Percentiles rank a stretch among this genome's conserved stretches.
phyloP scores from a whole-genome alignment of 257 asterid genomes.

The Nemophila menziesii region DNA sequence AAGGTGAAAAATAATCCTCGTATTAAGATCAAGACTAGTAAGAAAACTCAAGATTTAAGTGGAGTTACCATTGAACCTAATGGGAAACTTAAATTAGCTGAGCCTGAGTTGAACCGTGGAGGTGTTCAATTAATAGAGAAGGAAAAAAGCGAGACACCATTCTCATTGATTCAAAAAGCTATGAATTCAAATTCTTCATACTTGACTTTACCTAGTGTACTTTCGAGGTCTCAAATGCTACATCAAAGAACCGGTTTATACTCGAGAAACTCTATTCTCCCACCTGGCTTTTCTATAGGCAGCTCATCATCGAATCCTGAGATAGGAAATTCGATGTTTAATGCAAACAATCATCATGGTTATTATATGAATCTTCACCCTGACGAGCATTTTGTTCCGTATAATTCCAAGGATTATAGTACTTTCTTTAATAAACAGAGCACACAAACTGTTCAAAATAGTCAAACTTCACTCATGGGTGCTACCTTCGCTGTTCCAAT shows the following conservation, averaged over 20 bases:
- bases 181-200: slow-evolving; percentile 9
- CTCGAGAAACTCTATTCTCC: slow-evolving; percentile 11
- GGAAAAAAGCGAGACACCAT: slow-evolving; percentile 5
- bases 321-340: slow-evolving; percentile 4
- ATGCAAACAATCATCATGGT: slow-evolving; percentile 12
- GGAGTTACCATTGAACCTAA: background rate
- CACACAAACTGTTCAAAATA: slow-evolving; percentile 13
- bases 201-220: slow-evolving; percentile 18
- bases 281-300: slow-evolving; percentile 1
- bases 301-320: slow-evolving; percentile 4
- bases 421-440: too few relatives aligned
- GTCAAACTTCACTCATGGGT: slow-evolving; percentile 3
- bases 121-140: background rate
- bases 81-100: slow-evolving; percentile 1
- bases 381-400: slow-evolving; percentile 13
- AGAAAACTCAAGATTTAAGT: slow-evolving; percentile 4
- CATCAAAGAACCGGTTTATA: slow-evolving; percentile 13
- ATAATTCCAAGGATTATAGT: slow-evolving; percentile 7
- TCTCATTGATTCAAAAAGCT: slow-evolving; percentile 8
- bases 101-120: slow-evolving; percentile 3
- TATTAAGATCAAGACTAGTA: slow-evolving; percentile 8
- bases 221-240: slow-evolving; percentile 15
- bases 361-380: slow-evolving; percentile 9
- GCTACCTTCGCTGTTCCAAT: slow-evolving; percentile 16
- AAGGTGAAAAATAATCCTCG: slow-evolving; percentile 2